A percentile compares a stretch with the other conserved stretches of the same genome.
Evolutionary conservation across 2,329 filamentous ascomycete genomes (phyloP).

Genomic region (Pseudogymnoascus sp.): DNA sequence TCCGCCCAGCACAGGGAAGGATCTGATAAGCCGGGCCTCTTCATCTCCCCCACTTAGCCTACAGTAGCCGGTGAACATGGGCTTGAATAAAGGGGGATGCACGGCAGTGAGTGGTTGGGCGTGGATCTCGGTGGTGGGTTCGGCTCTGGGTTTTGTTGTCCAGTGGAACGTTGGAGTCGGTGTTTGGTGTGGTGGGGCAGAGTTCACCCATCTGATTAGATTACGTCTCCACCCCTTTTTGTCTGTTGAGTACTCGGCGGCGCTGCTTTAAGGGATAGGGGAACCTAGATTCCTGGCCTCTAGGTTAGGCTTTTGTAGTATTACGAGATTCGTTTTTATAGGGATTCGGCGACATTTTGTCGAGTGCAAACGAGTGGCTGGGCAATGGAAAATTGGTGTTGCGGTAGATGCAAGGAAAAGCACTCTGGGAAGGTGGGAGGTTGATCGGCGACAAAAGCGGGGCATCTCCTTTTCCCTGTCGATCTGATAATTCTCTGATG

Average conservation of each 20-base stretch:
- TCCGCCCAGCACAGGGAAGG: background rate
- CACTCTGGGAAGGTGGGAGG: slow-evolving; percentile 5
- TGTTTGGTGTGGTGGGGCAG: background rate
- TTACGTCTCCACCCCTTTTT: background rate
- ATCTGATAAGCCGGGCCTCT: slow-evolving; percentile 1
- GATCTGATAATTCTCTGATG: slow-evolving; percentile 6
- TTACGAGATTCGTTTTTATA: background rate
- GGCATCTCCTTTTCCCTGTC: background rate
- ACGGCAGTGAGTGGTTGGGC: background rate
- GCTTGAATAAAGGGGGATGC: background rate
- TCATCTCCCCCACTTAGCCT: slow-evolving; percentile 3
- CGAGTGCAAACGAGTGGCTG: background rate
- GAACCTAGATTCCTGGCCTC: background rate
- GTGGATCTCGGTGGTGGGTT: background rate
- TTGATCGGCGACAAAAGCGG: background rate
- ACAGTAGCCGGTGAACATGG: background rate
- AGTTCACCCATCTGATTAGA: slow-evolving; percentile 4
- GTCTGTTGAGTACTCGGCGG: background rate
- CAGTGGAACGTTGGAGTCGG: background rate
- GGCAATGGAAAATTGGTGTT: background rate
- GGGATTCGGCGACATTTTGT: background rate
- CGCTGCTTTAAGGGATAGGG: slow-evolving; percentile 1
- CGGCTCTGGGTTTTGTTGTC: background rate
- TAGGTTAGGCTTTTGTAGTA: background rate
- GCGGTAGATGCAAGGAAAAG: background rate